Evolutionary conservation across 176 grass and related monocot species (phyloP), one percentile per base, ranked within the genome.

Genomic region (Zoysia pacifica): DNA sequence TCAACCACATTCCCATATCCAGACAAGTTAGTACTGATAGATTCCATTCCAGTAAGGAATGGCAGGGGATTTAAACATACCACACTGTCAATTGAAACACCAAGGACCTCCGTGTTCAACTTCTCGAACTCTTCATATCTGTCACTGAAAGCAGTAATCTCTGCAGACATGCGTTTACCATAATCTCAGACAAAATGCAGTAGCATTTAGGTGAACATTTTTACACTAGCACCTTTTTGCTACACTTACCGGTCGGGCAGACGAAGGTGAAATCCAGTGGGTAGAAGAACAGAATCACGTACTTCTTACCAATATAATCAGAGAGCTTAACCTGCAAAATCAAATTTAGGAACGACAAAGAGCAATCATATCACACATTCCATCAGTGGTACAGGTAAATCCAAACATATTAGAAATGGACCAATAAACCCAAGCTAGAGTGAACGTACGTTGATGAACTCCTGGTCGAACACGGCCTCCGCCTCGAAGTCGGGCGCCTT

Each of bases 241-340:
- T 28, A 18, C 15, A 77, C 62, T 79, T 64, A 97, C 90, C 88
- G 39, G 93, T 97, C 2, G 93, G 93, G 65, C 88, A 97, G 73
- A 97, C 93, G 20, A 97, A 97, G 51, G 93, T 91, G 86, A 97
- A 97, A 60, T 97, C 88, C 73, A 97, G 75, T 28, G 93, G 93
- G 60, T 97, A 97, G 81, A 93, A 97, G 82, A 93, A 97, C 35
- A 97, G 62, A 82, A 93, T 78, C 19, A 93, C 86, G 9, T 93
- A 93, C 65, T 97, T 97, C 83, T 93, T 93, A 56, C 93, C 90
- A 2, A 93, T 85, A 78, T 89, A 97, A 67, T 97, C 88, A 61
- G 90, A 97, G 2, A 97, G 80, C 83, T 93, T 97, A 20, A 97
- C 93, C 90, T 97, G 86, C 55, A 88, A 60, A 12, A 19, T 39